Evolutionary conservation across 108 stramenopile species (phyloP), one percentile per base, ranked within the genome.

Genomic region (Mediolabrus comicus): DNA sequence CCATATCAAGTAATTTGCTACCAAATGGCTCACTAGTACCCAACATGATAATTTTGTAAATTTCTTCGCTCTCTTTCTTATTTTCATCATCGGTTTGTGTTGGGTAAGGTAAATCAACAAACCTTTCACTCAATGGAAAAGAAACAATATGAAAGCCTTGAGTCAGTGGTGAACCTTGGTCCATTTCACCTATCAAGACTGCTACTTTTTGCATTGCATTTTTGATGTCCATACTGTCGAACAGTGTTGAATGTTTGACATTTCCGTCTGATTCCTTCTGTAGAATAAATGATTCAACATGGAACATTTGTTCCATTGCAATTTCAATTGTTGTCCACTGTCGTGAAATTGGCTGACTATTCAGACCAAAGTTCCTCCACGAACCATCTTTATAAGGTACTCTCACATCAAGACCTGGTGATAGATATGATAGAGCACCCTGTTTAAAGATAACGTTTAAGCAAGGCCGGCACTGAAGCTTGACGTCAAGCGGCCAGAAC

Each of bases 361-460:
- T 76, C 64, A 80, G 38, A 26, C 83, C 83, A 16, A 75, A 76
- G 67, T 83, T 83, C 36, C 71, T 83, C 83, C 83, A 83, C 2
- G 72, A 72, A 0, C 16, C 30, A 24, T 25, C 29, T 3, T 57
- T 13, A 29, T 57, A 54, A 4, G 83, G 83, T 14, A 80, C 79
- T 31, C 83, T 53, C 22, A 83, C 79, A 26, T 78, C 75, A 14
- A 83, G 22, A 3, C 83, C 83, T 39, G 69, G 64, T n/a, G 65
- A 65, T 12, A 65, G 66, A 60, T 80, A 80, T 11, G 71, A 62
- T 10, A 79, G 35, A 19, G 62, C 31, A 10, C 83, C 83, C 9
- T 53, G 30, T 30, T 53, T 51, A 17, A 83, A 61, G 7, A 80
- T 32, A 6, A 83, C 70, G 36, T 80, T 79, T 4, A 83, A 12